A percentile compares a stretch with the other conserved stretches of the same genome.
Conservation (phyloP, 768 basidiomycete species). For the Flagelloscypha sp. region DNA sequence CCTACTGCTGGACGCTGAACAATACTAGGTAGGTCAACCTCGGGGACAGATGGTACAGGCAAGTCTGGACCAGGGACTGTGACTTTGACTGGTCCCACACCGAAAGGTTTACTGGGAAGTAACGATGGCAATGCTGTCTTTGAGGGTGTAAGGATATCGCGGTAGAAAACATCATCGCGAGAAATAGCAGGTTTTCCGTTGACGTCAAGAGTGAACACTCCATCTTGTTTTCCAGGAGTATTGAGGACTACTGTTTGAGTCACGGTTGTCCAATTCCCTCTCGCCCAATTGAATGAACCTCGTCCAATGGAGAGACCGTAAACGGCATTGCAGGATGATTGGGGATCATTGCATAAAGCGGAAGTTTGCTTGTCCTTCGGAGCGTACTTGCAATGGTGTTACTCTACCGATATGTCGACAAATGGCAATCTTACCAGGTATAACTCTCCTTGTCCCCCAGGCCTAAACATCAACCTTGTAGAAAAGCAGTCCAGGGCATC, state of each 20-base stretch:
- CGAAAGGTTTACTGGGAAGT: too few species aligned
- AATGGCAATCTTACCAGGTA: slow-evolving; percentile 47
- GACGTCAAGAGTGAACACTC: slow-evolving; percentile 56
- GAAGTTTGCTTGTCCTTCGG: slow-evolving; percentile 61
- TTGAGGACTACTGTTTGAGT: slow-evolving; percentile 66
- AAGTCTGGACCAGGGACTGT: too few species aligned
- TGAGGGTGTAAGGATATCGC: slow-evolving; percentile 25
- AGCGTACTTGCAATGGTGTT: slow-evolving; percentile 71
- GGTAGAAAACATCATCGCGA: slow-evolving; percentile 54
- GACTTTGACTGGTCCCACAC: too few species aligned
- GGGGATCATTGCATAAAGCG: slow-evolving; percentile 47
- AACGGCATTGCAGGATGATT: slow-evolving; percentile 51
- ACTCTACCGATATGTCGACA: too few species aligned
- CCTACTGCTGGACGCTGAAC: too few species aligned
- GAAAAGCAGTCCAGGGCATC: slow-evolving; percentile 72
- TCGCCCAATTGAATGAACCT: slow-evolving; percentile 54
- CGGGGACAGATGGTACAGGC: too few species aligned
- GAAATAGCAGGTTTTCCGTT: slow-evolving; percentile 47
- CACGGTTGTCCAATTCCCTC: slow-evolving; percentile 65
- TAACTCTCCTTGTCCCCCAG: slow-evolving; percentile 60
- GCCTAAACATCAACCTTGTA: slow-evolving; percentile 79
- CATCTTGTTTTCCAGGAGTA: slow-evolving; percentile 64
- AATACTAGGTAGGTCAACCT: too few species aligned
- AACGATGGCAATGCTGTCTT: slow-evolving; percentile 1
- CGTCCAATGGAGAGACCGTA: slow-evolving; percentile 76